Conservation (phyloP, 345 rosid species). For the Laguncularia racemosa region DNA sequence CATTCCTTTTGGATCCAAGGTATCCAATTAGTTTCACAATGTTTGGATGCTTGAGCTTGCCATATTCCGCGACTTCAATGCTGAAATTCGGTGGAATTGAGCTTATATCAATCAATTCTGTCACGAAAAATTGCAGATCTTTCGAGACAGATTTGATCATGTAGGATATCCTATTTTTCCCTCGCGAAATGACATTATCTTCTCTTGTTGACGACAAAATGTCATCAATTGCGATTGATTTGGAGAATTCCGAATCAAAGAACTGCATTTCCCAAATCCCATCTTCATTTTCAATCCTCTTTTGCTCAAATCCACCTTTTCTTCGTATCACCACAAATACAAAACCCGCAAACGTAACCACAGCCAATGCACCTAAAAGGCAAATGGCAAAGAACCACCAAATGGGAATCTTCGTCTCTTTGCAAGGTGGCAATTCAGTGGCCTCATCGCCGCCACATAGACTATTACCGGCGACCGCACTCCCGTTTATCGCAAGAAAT, state of each 20-base stretch:
- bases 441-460: conserved; percentile 48
- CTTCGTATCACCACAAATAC: conserved; percentile 25
- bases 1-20: conserved; percentile 42
- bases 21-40: conserved; percentile 43
- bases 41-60: conserved; percentile 50
- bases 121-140: conserved; percentile 31
- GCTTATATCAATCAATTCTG: conserved; percentile 27
- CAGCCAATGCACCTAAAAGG: conserved; percentile 24
- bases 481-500: conserved; percentile 70
- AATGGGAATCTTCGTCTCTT: conserved; percentile 17
- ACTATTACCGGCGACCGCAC: conserved; percentile 54
- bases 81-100: conserved; percentile 28
- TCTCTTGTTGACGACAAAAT: conserved; percentile 35
- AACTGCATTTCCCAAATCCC: conserved; percentile 65
- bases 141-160: conserved; percentile 24
- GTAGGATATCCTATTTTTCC: conserved; percentile 20
- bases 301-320: conserved; percentile 22
- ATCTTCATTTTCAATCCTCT: conserved; percentile 55
- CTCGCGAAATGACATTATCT: conserved; percentile 35
- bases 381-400: conserved; percentile 47
- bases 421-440: conserved; percentile 54
- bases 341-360: conserved; percentile 25
- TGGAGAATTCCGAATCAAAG: conserved; percentile 39
- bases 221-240: conserved; percentile 29
- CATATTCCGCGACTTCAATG: conserved; percentile 23